phyloP scores from a whole-genome alignment of 306 rosid species.

The Comarum palustre region DNA sequence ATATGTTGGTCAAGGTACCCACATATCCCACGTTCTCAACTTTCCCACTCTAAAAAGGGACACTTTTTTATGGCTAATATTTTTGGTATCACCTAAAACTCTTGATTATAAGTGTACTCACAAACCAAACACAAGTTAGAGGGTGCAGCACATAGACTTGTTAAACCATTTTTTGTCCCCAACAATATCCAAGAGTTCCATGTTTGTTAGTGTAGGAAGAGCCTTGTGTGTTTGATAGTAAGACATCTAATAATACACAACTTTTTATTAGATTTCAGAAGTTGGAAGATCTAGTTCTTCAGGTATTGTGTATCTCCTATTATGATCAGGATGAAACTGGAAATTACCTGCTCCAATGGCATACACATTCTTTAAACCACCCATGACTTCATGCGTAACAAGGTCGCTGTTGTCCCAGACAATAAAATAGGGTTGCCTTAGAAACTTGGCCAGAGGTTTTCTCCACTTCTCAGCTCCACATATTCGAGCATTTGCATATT shows the following conservation, averaged over 20 bases:
- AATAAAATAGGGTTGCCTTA: slow-evolving; percentile 78
- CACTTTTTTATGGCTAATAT: not conserved
- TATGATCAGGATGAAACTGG: slow-evolving; percentile 8
- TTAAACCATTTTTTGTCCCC: not conserved
- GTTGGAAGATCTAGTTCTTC: not conserved
- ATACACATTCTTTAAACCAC: slow-evolving; percentile 92
- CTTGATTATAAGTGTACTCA: not conserved
- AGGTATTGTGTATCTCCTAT: not conserved
- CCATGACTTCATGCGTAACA: slow-evolving; percentile 95
- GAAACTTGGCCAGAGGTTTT: slow-evolving; percentile 75
- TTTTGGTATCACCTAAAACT: not conserved
- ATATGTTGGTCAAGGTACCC: not conserved
- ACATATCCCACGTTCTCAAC: not conserved
- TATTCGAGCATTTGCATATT: slow-evolving; percentile 94
- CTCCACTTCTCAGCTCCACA: slow-evolving; percentile 97
- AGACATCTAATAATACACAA: not conserved
- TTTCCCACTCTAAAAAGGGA: not conserved
- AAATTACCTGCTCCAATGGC: slow-evolving; percentile 90
- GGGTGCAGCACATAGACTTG: not conserved
- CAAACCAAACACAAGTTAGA: not conserved
- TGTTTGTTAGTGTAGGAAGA: not conserved
- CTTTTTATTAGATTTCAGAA: not conserved
- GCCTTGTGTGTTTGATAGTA: no score
- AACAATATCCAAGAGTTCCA: not conserved
- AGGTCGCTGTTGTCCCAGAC: slow-evolving; percentile 98